A percentile compares a stretch with the other conserved stretches of the same genome.
Evolutionary conservation across 345 rosid species (phyloP).

Genomic region (Citrus inodora): DNA sequence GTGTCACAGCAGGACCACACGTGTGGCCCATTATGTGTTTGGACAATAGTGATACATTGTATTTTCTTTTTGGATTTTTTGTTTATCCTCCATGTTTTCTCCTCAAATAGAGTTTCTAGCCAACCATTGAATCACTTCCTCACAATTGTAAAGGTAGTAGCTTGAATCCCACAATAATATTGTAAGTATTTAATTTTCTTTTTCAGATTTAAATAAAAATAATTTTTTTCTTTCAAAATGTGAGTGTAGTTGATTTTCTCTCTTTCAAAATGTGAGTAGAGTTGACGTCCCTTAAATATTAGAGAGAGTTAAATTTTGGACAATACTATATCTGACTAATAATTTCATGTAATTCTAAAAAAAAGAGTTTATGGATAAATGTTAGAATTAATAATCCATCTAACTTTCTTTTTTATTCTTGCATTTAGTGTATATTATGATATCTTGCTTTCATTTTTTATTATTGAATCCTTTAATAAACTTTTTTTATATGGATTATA

Average conservation of each 20-base stretch:
- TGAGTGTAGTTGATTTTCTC: too few species aligned
- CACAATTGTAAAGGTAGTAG: too few species aligned
- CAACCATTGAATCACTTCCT: too few species aligned
- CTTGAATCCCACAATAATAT: too few species aligned
- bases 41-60: neutral
- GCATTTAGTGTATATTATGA: neutral
- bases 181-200: too few species aligned
- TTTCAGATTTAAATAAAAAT: too few species aligned
- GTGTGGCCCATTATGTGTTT: neutral
- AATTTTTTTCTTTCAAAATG: too few species aligned
- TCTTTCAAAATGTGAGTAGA: accelerated
- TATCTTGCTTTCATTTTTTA: neutral
- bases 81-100: neutral
- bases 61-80: neutral
- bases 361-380: neutral
- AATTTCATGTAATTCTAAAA: too few species aligned
- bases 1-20: too few species aligned
- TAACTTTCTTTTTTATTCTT: neutral
- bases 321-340: too few species aligned
- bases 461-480: neutral
- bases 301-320: accelerated
- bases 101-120: neutral
- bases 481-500: too few species aligned
- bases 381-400: neutral
- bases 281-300: too few species aligned